phyloP scores from a whole-genome alignment of 169 alveolate genomes.

The Theileria orientalis region DNA sequence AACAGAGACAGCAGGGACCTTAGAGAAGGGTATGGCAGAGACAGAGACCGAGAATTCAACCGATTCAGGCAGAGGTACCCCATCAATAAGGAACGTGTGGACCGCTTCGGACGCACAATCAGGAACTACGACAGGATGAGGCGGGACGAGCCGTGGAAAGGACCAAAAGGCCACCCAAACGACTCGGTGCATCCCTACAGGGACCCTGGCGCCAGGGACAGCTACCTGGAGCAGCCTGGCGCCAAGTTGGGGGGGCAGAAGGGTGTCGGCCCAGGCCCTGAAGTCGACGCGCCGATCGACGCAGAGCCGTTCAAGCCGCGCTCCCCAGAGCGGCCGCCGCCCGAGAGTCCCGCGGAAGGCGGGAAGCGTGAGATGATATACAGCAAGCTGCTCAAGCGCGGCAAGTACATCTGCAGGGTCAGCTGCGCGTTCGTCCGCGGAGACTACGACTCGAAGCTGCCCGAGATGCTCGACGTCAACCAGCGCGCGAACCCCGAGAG shows the following conservation, averaged over 20 bases:
- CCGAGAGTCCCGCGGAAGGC: not conserved
- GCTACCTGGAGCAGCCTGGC: not conserved
- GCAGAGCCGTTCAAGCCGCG: not conserved
- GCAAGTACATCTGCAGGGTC: constrained; percentile 71
- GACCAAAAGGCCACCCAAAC: not conserved
- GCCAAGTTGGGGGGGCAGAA: not conserved
- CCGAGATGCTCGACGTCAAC: constrained; percentile 61
- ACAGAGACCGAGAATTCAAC: not conserved
- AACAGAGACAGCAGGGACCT: too few species aligned
- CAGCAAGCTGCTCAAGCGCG: constrained; percentile 67
- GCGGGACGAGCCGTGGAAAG: constrained; percentile 2
- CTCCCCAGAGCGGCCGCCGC: not conserved
- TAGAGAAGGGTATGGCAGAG: constrained; percentile 1
- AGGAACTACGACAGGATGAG: constrained; percentile 3
- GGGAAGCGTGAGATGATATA: not conserved
- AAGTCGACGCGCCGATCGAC: not conserved
- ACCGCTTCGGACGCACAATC: constrained; percentile 33
- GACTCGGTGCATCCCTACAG: not conserved
- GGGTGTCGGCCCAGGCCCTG: not conserved
- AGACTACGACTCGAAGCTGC: constrained; percentile 47
- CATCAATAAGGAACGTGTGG: constrained; percentile 8
- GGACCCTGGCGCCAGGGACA: not conserved
- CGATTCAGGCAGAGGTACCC: not conserved
- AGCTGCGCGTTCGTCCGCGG: constrained; percentile 66
- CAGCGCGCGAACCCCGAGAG: constrained; percentile 70